These are phyloP conservation scores for Phytopythium sindhum DNA, from an alignment of 352 stramenopile species.

Conservation along the genomic window DNA sequence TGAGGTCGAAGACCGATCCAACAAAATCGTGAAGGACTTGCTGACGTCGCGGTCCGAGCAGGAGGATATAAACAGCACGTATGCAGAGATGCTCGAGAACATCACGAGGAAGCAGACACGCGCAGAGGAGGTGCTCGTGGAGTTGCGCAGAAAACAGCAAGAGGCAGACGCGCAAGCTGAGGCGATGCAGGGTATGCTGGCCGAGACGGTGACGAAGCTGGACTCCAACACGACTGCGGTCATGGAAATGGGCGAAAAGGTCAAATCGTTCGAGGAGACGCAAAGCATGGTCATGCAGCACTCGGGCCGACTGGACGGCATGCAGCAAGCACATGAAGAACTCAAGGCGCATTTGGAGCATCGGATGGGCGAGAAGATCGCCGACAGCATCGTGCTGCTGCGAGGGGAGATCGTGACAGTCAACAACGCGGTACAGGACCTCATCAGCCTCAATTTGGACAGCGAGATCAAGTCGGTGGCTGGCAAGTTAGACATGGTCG, in stretches of 20 bases:
- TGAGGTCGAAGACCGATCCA: conserved; percentile 55
- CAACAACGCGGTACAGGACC: conserved; percentile 42
- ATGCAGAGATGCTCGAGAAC: conserved; percentile 59
- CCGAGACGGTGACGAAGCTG: conserved; percentile 55
- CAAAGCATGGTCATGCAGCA: conserved; percentile 42
- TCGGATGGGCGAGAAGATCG: conserved; percentile 47
- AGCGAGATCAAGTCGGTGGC: conserved; percentile 49
- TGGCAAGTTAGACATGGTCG: conserved; percentile 50
- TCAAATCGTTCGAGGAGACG: conserved; percentile 54
- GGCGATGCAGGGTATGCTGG: conserved; percentile 40
- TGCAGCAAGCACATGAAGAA: conserved; percentile 33
- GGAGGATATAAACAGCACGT: conserved; percentile 80
- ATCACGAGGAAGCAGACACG: conserved; percentile 47
- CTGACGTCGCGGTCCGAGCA: conserved; percentile 60
- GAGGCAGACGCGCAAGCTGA: conserved; percentile 27
- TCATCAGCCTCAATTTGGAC: conserved; percentile 59
- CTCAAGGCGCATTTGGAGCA: conserved; percentile 52
- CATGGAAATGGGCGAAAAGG: conserved; percentile 47
- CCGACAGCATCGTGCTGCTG: conserved; percentile 43
- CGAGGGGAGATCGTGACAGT: conserved; percentile 49
- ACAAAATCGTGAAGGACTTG: conserved; percentile 66
- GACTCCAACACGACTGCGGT: conserved; percentile 35
- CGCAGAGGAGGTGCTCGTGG: conserved; percentile 54
- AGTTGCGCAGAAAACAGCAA: conserved; percentile 50
- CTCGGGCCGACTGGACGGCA: conserved; percentile 35